Percentiles rank a stretch among this genome's conserved stretches.
phyloP scores from a whole-genome alignment of 2,329 filamentous ascomycete species.

The Acephala macrosclerotiorum region DNA sequence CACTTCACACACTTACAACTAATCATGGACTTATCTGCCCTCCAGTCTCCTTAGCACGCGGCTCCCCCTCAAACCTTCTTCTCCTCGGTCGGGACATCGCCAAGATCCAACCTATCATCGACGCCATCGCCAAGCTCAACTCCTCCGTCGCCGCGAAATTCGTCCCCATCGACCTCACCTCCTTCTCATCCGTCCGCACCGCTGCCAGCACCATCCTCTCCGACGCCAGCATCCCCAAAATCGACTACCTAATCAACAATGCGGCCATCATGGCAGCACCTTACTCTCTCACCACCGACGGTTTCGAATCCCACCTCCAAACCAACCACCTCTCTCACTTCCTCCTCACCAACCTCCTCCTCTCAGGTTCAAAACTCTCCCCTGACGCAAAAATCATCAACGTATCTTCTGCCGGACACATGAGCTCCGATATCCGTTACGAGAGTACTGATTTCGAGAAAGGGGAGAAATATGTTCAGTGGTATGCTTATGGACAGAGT shows the following conservation, averaged over 20 bases:
- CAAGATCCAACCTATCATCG: constrained; percentile 35
- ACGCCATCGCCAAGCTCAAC: constrained; percentile 26
- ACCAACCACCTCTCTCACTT: constrained; percentile 62
- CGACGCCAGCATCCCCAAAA: constrained; percentile 45
- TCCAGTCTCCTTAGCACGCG: constrained; percentile 35
- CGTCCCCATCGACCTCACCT: constrained; percentile 46
- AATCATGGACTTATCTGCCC: constrained; percentile 24
- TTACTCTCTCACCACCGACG: constrained; percentile 45
- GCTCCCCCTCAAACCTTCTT: constrained; percentile 26
- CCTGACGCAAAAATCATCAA: constrained; percentile 30
- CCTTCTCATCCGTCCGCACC: constrained; percentile 47
- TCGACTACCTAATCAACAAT: constrained; percentile 53
- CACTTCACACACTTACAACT: too few species aligned
- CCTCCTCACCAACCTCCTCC: constrained; percentile 58
- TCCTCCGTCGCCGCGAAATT: constrained; percentile 25
- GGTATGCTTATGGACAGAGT: constrained; percentile 46
- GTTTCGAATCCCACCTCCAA: constrained; percentile 58
- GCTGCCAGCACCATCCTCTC: constrained; percentile 46
- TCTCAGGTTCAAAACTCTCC: constrained; percentile 1
- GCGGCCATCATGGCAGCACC: constrained; percentile 32
- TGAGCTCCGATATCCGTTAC: constrained; percentile 44
- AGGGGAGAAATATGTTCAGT: constrained; percentile 43
- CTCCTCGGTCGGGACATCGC: constrained; percentile 30
- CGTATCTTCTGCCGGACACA: constrained; percentile 46
- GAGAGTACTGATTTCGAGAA: constrained; percentile 38